Conservation (phyloP, 2,329 filamentous ascomycete species). For the Xylaria sp. region DNA sequence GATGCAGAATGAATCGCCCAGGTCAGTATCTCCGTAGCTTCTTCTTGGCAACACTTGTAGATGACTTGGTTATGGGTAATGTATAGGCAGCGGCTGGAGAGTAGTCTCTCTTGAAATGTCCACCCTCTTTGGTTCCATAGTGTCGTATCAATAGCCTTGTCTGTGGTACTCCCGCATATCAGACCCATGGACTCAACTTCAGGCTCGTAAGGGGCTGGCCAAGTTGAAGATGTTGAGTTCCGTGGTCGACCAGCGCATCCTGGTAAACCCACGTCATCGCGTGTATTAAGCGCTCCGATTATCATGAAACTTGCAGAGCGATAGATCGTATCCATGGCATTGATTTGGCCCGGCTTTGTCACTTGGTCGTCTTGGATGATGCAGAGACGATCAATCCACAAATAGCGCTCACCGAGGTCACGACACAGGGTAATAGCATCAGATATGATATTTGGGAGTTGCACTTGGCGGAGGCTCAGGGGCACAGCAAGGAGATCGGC, state of each 20-base stretch:
- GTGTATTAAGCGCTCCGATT: slow-evolving; percentile 2
- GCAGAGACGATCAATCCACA: slow-evolving; percentile 37
- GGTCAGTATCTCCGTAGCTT: slow-evolving; percentile 30
- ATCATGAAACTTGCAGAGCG: background rate
- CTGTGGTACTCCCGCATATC: background rate
- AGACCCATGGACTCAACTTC: background rate
- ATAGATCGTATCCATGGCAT: slow-evolving; percentile 9
- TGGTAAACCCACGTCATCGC: background rate
- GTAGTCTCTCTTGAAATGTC: slow-evolving; percentile 36
- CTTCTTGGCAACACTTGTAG: slow-evolving; percentile 31
- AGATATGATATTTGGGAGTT: slow-evolving; percentile 21
- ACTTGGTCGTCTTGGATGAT: slow-evolving; percentile 31
- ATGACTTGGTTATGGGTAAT: slow-evolving; percentile 33
- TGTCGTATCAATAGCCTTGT: slow-evolving; percentile 1
- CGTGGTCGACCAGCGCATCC: slow-evolving; percentile 3
- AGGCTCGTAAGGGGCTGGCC: background rate
- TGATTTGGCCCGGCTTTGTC: slow-evolving; percentile 25
- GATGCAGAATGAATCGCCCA: slow-evolving; percentile 11
- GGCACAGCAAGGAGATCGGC: background rate
- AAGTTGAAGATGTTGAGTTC: background rate
- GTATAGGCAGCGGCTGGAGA: slow-evolving; percentile 29
- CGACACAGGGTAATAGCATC: slow-evolving; percentile 31
- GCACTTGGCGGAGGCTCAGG: background rate
- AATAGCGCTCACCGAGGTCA: slow-evolving; percentile 31
- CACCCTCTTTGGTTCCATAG: slow-evolving; percentile 36